Percentiles rank a stretch among this genome's conserved stretches.
phyloP scores from a whole-genome alignment of 2,329 filamentous ascomycete genomes.

The Paecilomyces niveus region DNA sequence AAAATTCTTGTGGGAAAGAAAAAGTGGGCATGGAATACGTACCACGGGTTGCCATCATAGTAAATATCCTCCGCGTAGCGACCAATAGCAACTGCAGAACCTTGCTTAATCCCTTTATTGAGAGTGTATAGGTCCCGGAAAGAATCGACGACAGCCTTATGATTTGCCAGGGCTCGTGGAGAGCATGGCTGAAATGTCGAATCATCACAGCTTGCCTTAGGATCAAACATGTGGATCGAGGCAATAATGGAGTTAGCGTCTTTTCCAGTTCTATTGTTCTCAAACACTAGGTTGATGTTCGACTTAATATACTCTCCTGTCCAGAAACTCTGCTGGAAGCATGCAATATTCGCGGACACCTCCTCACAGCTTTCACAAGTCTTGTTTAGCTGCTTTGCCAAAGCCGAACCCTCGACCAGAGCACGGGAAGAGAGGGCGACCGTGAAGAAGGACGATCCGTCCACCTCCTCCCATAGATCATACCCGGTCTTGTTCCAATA shows the following conservation, averaged over 20 bases:
- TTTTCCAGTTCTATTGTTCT: slow-evolving; percentile 58
- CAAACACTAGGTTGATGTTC: slow-evolving; percentile 54
- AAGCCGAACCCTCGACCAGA: slow-evolving; percentile 50
- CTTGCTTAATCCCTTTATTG: slow-evolving; percentile 23
- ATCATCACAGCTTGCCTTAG: slow-evolving; percentile 26
- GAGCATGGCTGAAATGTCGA: slow-evolving; percentile 73
- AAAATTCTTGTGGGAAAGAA: too few relatives aligned
- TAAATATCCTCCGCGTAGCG: slow-evolving; percentile 68
- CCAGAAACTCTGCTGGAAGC: slow-evolving; percentile 72
- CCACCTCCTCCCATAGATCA: slow-evolving; percentile 79
- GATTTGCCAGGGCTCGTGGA: slow-evolving; percentile 60
- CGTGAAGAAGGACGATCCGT: slow-evolving; percentile 74
- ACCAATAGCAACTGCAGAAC: slow-evolving; percentile 42
- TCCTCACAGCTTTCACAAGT: slow-evolving; percentile 54
- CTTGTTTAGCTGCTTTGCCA: slow-evolving; percentile 58
- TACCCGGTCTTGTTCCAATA: slow-evolving; percentile 53
- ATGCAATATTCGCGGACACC: slow-evolving; percentile 63
- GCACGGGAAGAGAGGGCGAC: slow-evolving; percentile 61
- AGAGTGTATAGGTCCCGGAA: slow-evolving; percentile 65
- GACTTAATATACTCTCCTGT: slow-evolving; percentile 54
- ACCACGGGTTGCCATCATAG: slow-evolving; percentile 73
- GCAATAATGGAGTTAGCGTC: slow-evolving; percentile 62
- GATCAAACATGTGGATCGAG: slow-evolving; percentile 37
- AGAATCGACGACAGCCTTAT: slow-evolving; percentile 67
- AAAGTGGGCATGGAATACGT: background rate